phyloP scores from a whole-genome alignment of 495 filamentous ascomycete species.

The Clavariopsis aquatica region DNA sequence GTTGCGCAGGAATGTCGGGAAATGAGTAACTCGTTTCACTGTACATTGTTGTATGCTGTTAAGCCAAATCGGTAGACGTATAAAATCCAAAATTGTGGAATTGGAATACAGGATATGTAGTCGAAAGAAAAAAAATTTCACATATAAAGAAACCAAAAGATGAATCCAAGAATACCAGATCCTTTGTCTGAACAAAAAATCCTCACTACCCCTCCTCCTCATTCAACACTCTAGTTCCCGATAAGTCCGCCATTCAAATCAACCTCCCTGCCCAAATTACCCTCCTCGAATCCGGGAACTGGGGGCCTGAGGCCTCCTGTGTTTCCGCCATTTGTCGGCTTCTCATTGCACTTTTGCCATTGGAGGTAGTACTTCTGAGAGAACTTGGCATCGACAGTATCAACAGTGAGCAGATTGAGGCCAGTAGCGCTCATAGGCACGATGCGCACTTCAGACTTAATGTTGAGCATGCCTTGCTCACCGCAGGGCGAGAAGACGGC shows the following conservation, averaged over 20 bases:
- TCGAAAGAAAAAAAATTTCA: too few relatives aligned
- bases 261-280: conserved; percentile 4
- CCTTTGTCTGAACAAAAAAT: too few relatives aligned
- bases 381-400: conserved; percentile 34
- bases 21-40: background rate
- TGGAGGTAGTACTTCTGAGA: conserved; percentile 31
- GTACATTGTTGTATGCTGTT: conserved; percentile 1
- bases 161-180: too few relatives aligned
- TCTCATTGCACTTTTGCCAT: conserved; percentile 26
- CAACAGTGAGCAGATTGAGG: conserved; percentile 33
- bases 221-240: too few relatives aligned
- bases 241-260: conserved; percentile 4
- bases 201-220: too few relatives aligned
- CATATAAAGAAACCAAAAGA: too few relatives aligned
- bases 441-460: conserved; percentile 35
- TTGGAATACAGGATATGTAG: too few relatives aligned
- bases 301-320: background rate
- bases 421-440: conserved; percentile 16
- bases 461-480: conserved; percentile 34
- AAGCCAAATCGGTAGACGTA: conserved; percentile 1
- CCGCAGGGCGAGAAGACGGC: conserved; percentile 32
- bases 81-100: too few relatives aligned
- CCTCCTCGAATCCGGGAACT: background rate
- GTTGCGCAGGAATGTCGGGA: background rate
- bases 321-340: background rate